phyloP scores from a whole-genome alignment of 805 yeast genomes.

The Yarrowia sp. region DNA sequence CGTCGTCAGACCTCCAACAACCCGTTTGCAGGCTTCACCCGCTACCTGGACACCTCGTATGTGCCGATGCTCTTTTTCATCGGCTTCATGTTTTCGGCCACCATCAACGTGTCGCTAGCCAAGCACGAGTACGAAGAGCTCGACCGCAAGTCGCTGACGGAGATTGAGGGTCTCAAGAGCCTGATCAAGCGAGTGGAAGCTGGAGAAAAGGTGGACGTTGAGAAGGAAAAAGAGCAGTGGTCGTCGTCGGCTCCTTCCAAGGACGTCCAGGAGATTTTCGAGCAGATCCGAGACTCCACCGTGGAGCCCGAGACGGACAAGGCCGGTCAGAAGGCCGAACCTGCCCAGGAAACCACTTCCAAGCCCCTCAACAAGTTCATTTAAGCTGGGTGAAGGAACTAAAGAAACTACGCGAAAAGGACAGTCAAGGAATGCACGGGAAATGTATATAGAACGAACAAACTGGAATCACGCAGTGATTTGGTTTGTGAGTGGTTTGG shows the following conservation, averaged over 20 bases:
- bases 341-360: background rate
- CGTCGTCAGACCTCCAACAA: conserved; percentile 12
- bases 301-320: conserved; percentile 2
- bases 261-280: conserved; percentile 31
- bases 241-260: conserved; percentile 7
- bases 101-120: conserved; percentile 56
- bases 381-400: background rate
- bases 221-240: conserved; percentile 52
- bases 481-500: too few relatives aligned
- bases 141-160: conserved; percentile 52
- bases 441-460: too few relatives aligned
- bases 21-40: conserved; percentile 24
- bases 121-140: conserved; percentile 54
- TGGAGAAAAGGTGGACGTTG: conserved; percentile 55
- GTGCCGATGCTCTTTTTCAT: conserved; percentile 54
- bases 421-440: too few relatives aligned
- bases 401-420: too few relatives aligned
- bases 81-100: conserved; percentile 57
- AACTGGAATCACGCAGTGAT: too few relatives aligned
- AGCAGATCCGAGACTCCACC: conserved; percentile 30
- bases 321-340: background rate
- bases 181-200: conserved; percentile 52
- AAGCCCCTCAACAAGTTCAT: conserved; percentile 29
- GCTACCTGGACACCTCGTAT: conserved; percentile 44
- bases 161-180: conserved; percentile 52